Evolutionary conservation across 208 protist species (phyloP).

Genomic region (Phytomonas serpens): DNA sequence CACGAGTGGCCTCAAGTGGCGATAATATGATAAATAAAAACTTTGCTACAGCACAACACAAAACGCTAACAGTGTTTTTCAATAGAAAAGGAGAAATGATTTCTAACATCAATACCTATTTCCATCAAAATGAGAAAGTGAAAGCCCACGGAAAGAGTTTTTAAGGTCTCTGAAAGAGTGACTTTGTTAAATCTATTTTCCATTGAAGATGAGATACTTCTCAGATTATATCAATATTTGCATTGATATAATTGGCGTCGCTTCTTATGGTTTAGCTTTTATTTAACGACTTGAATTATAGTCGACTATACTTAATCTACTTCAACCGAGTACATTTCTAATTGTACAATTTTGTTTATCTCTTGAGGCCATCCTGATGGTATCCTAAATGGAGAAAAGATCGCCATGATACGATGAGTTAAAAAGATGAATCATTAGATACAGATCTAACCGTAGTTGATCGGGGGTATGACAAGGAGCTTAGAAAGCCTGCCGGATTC

Average conservation of each 20-base stretch:
- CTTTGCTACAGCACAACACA: background rate
- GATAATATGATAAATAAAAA: background rate
- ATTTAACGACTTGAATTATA: slow-evolving; percentile 70
- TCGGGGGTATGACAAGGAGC: background rate
- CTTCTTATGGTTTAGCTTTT: slow-evolving; percentile 84
- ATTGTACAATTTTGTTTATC: slow-evolving; percentile 75
- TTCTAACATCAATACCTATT: background rate
- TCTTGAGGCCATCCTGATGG: slow-evolving; percentile 46
- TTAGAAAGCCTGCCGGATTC: background rate
- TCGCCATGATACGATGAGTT: background rate
- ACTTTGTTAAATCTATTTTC: background rate
- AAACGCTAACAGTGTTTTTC: background rate
- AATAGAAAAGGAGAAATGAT: background rate
- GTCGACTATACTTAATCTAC: slow-evolving; percentile 89
- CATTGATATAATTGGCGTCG: slow-evolving; percentile 88
- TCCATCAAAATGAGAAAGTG: background rate
- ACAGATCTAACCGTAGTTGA: background rate
- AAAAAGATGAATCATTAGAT: background rate
- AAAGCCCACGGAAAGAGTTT: background rate
- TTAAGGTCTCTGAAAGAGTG: background rate
- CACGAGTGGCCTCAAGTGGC: background rate
- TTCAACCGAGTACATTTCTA: slow-evolving; percentile 87
- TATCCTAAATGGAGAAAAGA: slow-evolving; percentile 39
- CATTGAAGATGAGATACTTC: slow-evolving; percentile 45
- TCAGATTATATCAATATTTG: slow-evolving; percentile 81